These are phyloP conservation scores for Starmera amethionina DNA, from an alignment of 805 yeast species.

Conservation along the genomic window DNA sequence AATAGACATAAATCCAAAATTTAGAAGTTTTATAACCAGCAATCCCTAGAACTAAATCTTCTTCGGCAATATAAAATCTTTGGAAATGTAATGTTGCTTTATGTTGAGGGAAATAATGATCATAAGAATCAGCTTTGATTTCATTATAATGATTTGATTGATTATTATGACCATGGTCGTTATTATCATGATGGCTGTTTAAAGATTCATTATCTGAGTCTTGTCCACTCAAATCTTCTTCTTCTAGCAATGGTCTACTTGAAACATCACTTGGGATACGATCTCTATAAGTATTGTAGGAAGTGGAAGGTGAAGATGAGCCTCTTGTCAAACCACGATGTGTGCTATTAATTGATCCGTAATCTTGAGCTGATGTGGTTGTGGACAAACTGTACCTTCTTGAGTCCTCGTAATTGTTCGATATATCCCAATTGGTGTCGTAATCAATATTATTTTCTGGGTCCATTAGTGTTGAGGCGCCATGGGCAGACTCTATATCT, in stretches of 20 bases:
- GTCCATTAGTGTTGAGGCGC: slow-evolving; percentile 67
- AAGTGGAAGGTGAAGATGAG: slow-evolving; percentile 21
- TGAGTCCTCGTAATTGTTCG: slow-evolving; percentile 37
- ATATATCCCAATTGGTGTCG: slow-evolving; percentile 62
- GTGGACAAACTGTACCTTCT: slow-evolving; percentile 24
- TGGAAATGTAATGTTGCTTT: slow-evolving; percentile 48
- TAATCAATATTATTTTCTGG: slow-evolving; percentile 47
- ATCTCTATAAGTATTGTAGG: slow-evolving; percentile 26
- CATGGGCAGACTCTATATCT: slow-evolving; percentile 81
- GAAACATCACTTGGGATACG: slow-evolving; percentile 27
- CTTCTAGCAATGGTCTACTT: slow-evolving; percentile 20
- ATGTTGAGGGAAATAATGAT: slow-evolving; percentile 31
- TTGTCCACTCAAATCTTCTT: slow-evolving; percentile 15
- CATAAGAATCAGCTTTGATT: slow-evolving; percentile 27
- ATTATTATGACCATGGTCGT: slow-evolving; percentile 11
- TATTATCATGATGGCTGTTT: slow-evolving; percentile 14
- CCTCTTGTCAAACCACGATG: slow-evolving; percentile 11
- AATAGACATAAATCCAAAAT: slow-evolving; percentile 37
- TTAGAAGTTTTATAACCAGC: slow-evolving; percentile 71
- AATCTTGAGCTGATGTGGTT: slow-evolving; percentile 12
- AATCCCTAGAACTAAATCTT: slow-evolving; percentile 87
- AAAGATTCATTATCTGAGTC: slow-evolving; percentile 23
- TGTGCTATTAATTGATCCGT: slow-evolving; percentile 12
- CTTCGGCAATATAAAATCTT: slow-evolving; percentile 88
- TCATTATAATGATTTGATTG: slow-evolving; percentile 11